Evolutionary conservation across 768 basidiomycete genomes (phyloP), one percentile per base, ranked within the genome.

Genomic region (Boletus sensibilis): DNA sequence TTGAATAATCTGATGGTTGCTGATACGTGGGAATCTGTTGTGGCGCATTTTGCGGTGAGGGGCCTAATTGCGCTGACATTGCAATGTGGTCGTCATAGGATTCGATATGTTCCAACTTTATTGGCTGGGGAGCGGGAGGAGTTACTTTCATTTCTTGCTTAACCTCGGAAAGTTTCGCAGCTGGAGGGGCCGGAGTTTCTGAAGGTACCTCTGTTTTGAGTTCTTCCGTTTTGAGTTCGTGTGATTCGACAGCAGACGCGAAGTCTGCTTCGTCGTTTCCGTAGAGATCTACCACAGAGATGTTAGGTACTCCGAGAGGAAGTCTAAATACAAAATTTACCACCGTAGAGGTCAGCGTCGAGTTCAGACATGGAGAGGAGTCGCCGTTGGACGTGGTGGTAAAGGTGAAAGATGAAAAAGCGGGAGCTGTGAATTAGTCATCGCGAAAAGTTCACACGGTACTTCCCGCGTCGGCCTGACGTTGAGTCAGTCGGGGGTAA

Each of bases 271-370:
- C 88, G 50, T 80, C 82, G 49, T 76, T 78, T 47, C 78, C 80
- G 67, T 91, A 92, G 45, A 91, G 82, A 69, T 90, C 88, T 90
- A 49, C 1, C 55, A 18, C 21, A 33, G 10, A 51, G 16, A n/a
- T 14, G 37, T 52, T 33, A 57, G 50, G 29, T 38, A 13, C 1
- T 8, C 5, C 2, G 2, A 39, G 1, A 4, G 9, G 5, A 11
- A 11, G 6, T 2, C 1, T 8, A 5, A 4, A 40, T 23, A 12
- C 1, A 8, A 21, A 14, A 47, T 1, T 23, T 69, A 90, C 92
- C 92, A 66, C 91, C 90, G 67, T 94, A 94, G 51, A 94, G 81
- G 72, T 94, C 92, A 74, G 89, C 89, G 72, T 93, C 90, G 72
- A 90, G 86, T 76, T 90, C 89, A 60, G 87, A 85, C 88, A 88